phyloP scores from a whole-genome alignment of 352 stramenopile species.

The Phytophthora ohioensis region DNA sequence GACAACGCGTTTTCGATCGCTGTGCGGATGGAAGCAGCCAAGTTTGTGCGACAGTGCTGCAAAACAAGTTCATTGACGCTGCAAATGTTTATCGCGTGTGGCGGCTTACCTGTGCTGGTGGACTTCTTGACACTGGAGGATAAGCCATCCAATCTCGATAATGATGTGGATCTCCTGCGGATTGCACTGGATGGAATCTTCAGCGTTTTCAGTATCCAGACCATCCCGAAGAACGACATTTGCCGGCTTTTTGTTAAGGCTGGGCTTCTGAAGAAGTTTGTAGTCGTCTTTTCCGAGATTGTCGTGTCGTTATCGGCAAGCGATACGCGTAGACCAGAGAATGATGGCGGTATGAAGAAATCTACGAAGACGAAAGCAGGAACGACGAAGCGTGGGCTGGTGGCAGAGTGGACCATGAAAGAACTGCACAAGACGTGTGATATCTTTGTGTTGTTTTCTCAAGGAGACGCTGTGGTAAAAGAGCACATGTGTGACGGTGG shows the following conservation, averaged over 20 bases:
- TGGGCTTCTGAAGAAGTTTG: constrained; percentile 89
- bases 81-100: constrained; percentile 95
- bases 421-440: constrained; percentile 88
- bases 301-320: constrained; percentile 42
- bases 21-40: constrained; percentile 87
- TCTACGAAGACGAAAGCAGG: constrained; percentile 5
- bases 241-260: constrained; percentile 95
- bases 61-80: constrained; percentile 89
- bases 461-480: constrained; percentile 92
- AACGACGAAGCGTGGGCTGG: constrained; percentile 10
- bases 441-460: constrained; percentile 92
- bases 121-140: constrained; percentile 77
- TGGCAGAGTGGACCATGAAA: constrained; percentile 58
- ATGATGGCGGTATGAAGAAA: constrained; percentile 13
- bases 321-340: constrained; percentile 30
- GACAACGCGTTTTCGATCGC: constrained; percentile 51
- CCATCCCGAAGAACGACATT: constrained; percentile 94
- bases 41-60: constrained; percentile 90
- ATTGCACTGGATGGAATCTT: constrained; percentile 93
- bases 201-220: constrained; percentile 92
- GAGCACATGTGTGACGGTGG: constrained; percentile 91
- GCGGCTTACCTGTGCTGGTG: constrained; percentile 86
- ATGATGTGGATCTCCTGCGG: constrained; percentile 68
- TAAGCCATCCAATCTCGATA: constrained; percentile 31
- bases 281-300: constrained; percentile 88